phyloP scores from a whole-genome alignment of 2,329 filamentous ascomycete species.

The Aspergillus floridensis region DNA sequence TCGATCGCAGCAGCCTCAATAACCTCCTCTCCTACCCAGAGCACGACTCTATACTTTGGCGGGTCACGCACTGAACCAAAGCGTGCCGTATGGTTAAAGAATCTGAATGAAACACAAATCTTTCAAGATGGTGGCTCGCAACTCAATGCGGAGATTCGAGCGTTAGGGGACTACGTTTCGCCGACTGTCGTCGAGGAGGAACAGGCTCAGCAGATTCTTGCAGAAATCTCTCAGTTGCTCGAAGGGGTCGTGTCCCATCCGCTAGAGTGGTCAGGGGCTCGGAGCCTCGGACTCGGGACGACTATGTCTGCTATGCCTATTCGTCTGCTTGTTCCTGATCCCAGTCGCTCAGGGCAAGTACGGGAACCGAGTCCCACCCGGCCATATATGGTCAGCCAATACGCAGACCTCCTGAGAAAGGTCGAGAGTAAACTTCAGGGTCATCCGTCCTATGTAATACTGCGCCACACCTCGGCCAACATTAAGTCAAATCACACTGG shows the following conservation, averaged over 20 bases:
- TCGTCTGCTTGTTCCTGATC: too few species aligned
- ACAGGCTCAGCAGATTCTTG: slow-evolving; percentile 24
- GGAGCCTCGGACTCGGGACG: slow-evolving; percentile 51
- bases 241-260: slow-evolving; percentile 25
- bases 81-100: slow-evolving; percentile 29
- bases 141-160: slow-evolving; percentile 47
- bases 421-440: slow-evolving; percentile 24
- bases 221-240: slow-evolving; percentile 30
- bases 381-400: slow-evolving; percentile 28
- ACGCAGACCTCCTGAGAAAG: slow-evolving; percentile 22
- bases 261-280: slow-evolving; percentile 54
- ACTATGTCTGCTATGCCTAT: slow-evolving; percentile 57
- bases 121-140: slow-evolving; percentile 25
- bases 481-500: too few species aligned
- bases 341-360: too few species aligned
- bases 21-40: too few species aligned
- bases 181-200: slow-evolving; percentile 45
- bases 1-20: too few species aligned
- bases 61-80: too few species aligned
- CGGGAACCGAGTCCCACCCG: slow-evolving; percentile 33
- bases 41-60: too few species aligned
- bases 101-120: slow-evolving; percentile 14
- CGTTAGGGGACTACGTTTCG: slow-evolving; percentile 45
- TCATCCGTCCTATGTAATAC: slow-evolving; percentile 13
- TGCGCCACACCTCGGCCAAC: too few species aligned